Evolutionary conservation across 2,329 filamentous ascomycete genomes (phyloP), one percentile per base, ranked within the genome.

Genomic region (Lachnellula hyalina): DNA sequence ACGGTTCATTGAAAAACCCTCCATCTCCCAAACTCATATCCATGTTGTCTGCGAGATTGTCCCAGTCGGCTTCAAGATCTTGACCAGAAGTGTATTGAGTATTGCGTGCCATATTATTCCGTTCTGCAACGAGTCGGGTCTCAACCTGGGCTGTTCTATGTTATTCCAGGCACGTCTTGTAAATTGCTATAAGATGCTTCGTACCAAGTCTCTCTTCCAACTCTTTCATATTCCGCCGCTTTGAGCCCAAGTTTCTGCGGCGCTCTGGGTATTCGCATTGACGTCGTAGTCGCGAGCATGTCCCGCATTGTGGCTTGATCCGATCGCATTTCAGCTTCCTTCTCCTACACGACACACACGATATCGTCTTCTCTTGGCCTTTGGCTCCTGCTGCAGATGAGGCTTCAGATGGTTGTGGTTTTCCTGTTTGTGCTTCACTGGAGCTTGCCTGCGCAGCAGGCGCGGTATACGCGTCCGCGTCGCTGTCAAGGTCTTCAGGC

Each of bases 241-340:
- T 96, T 19, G 89, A 87, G 4, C 90, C 88, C 53, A 90, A 89
- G 75, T 96, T 96, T 73, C 90, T 86, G 67, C 91, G 81, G 53
- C 91, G 88, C 73, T 95, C 90, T 58, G 95, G 92, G 71, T 96
- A 96, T 53, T 88, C 80, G 72, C 93, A 96, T 51, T 89, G 85
- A 68, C 86, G 84, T 51, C 84, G 81, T 47, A 92, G 73, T 61
- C 88, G 83, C 52, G 82, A 76, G 71, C 93, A 96, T 19, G 91
- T 92, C 42, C 84, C 82, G 67, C 93, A 96, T 25, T 83, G 82
- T 15, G 91, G 91, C 66, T 85, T 88, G 47, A 76, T 77, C 32
- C 91, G 87, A 72, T 96, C 91, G 73, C 92, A 96, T 71, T 88
- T 87, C 63, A 96, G 75, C 73, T 96, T 96, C 63, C 91, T 80